Conservation (phyloP, 2,329 filamentous ascomycete genomes). For the Talaromyces islandicus region DNA sequence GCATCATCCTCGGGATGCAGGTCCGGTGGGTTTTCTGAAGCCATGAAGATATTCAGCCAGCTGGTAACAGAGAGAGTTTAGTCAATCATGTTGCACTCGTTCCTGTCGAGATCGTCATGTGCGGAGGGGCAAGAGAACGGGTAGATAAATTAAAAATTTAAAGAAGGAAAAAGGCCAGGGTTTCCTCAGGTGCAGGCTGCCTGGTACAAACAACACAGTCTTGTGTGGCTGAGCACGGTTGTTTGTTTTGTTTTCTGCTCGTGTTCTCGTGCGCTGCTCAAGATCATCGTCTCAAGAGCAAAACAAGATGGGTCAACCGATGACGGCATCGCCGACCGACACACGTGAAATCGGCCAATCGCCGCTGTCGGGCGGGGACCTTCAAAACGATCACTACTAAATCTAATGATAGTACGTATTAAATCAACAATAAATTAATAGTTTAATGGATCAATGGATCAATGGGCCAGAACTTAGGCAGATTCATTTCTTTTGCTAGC, state of each 20-base stretch:
- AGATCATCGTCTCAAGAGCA: not conserved
- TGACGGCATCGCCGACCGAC: not conserved
- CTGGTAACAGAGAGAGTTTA: not conserved
- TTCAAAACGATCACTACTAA: not conserved
- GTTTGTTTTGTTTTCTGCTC: not conserved
- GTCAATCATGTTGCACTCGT: not conserved
- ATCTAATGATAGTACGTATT: not conserved
- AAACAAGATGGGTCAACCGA: not conserved
- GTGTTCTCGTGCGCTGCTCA: not conserved
- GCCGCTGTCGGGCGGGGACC: not conserved
- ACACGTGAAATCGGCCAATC: not conserved
- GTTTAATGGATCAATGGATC: not conserved
- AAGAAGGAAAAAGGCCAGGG: not conserved
- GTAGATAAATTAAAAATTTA: not conserved
- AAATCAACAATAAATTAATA: not conserved
- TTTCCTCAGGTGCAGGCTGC: not conserved
- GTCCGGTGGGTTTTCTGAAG: not conserved
- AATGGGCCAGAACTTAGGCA: not conserved
- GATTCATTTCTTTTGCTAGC: not conserved
- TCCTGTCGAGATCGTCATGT: not conserved
- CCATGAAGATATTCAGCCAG: slow-evolving; percentile 1
- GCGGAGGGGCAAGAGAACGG: not conserved
- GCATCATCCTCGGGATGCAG: not conserved
- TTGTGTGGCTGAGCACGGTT: not conserved
- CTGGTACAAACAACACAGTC: not conserved